Evolutionary conservation across 1,139 yeast species (phyloP), one percentile per base, ranked within the genome.

Genomic region (Pichia cactophila): DNA sequence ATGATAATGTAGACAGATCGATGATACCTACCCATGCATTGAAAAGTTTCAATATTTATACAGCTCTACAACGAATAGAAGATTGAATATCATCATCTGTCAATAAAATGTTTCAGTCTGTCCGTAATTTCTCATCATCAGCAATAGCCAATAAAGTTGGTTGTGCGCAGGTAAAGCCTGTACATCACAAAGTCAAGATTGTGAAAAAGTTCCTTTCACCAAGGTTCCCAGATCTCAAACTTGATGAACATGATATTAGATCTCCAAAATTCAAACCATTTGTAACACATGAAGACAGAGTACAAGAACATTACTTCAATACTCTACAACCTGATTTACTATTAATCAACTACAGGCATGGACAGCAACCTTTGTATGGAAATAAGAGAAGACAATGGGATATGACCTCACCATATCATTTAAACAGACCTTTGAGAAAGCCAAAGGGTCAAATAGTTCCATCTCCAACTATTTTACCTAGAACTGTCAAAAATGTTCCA

Each of bases 371-470:
- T 17, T 61, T 75, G n/a, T 66, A 62, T 40, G 97, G 97, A 52
- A 74, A 78, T 56, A 87, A 86, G 70, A 75, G 75, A 59, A 78
- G 96, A 69, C 73, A 78, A 50, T 90, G 98, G 96, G 94, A 88
- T 54, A 86, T 86, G 45, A 74, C 86, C 33, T 83, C 96, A 37
- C 96, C 97, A 44, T 92, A 86, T 69, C 95, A 90, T 64, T 66
- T 89, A 51, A 88, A 87, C 68, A 85, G 97, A 74, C 80, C 84
- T 37, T 62, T 73, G 56, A 71, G 75, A 53, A 85, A 81, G 59
- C 90, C 92, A 45, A 69, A 65, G 54, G 89, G 90, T 8, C 74
- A 80, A 40, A 73, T 74, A 17, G 79, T 82, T 46, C 81, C 89
- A 47, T 78, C 90, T 9, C 87, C 85, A 57, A 85, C 88, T 60